Base-by-base conservation (phyloP, 345 rosid species). In the Ceriops decandra region DNA sequence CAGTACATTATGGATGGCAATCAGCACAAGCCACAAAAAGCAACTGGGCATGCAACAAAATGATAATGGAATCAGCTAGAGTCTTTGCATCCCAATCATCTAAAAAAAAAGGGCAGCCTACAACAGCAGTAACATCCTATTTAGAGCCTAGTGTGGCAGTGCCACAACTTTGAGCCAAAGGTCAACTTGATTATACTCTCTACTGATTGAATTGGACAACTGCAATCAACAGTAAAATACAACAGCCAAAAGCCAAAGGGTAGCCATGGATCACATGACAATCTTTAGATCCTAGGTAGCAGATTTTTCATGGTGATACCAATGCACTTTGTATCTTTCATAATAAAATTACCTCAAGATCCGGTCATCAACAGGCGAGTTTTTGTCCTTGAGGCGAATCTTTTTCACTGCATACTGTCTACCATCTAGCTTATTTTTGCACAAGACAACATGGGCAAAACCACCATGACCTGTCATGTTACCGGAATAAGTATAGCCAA, bases 351-450 rank as follows among this genome's bases (percentile, higher is more conserved):
- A 93, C 98, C 98, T 80, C 72, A 89, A 80, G 78, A 93, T 88
- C 47, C 95, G 84, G 70, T 86, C 91, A 76, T 93, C 71, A 47
- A 84, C 79, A 65, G 91, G 91, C 69, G 88, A 70, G 71, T 71
- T 89, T 86, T 93, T 85, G 78, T 91, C 98, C 88, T 85, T 93
- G 60, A 89, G 89, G 68, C 89, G 90, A 76, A 93, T 91, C 85
- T 93, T 93, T 85, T 93, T 93, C 72, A 93, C 87, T 2, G 98
- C 98, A 82, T 93, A 93, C 62, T 93, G 97, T 70, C 98, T 91
- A 74, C 98, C 98, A 79, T 93, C 98, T 70, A 93, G 78, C 80
- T 93, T 93, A 84, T 93, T 93, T 86, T 90, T 89, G 84, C 98
- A 91, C 49, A 93, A 74, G 6, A 93, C 92, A 70, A 93, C 98